Percentiles rank a stretch among this genome's conserved stretches.
These are phyloP conservation scores for Peniophora sp. DNA, from an alignment of 1,284 basidiomycete species.

Conservation along the genomic window DNA sequence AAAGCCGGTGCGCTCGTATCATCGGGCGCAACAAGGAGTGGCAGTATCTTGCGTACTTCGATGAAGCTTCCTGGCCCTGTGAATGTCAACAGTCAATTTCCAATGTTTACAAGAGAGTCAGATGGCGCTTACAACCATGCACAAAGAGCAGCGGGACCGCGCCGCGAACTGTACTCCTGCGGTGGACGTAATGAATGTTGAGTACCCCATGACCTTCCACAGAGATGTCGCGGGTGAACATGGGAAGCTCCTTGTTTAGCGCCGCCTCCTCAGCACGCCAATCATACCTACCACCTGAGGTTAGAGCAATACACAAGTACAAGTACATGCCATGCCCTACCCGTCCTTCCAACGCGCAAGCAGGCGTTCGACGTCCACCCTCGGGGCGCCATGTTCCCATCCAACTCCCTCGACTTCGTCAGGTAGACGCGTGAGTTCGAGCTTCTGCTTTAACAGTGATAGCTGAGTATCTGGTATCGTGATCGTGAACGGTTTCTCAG, in stretches of 20 bases:
- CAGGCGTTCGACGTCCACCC: conserved; percentile 35
- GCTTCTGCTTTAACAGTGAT: conserved; percentile 28
- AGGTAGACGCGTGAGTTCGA: conserved; percentile 33
- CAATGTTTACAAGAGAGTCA: neutral
- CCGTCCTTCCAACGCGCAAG: conserved; percentile 33
- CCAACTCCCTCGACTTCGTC: conserved; percentile 39
- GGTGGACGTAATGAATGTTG: conserved; percentile 31
- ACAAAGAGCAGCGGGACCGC: conserved; percentile 40
- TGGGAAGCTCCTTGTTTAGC: conserved; percentile 32
- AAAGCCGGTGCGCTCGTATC: conserved; percentile 26
- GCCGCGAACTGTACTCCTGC: conserved; percentile 9
- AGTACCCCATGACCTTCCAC: conserved; percentile 28
- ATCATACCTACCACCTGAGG: conserved; percentile 14
- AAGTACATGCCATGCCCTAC: conserved; percentile 22
- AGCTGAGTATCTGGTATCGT: conserved; percentile 30
- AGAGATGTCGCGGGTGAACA: conserved; percentile 33
- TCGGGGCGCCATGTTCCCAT: conserved; percentile 39
- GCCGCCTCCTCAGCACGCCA: conserved; percentile 33
- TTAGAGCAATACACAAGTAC: too few species aligned
- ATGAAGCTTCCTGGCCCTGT: conserved; percentile 38
- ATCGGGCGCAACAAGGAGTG: conserved; percentile 17
- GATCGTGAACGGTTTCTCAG: conserved; percentile 33
- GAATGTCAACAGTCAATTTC: neutral
- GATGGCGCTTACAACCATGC: conserved; percentile 36
- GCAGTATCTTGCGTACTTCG: conserved; percentile 27